Conservation (phyloP, 805 yeast genomes). For the Suhomyces sp. region DNA sequence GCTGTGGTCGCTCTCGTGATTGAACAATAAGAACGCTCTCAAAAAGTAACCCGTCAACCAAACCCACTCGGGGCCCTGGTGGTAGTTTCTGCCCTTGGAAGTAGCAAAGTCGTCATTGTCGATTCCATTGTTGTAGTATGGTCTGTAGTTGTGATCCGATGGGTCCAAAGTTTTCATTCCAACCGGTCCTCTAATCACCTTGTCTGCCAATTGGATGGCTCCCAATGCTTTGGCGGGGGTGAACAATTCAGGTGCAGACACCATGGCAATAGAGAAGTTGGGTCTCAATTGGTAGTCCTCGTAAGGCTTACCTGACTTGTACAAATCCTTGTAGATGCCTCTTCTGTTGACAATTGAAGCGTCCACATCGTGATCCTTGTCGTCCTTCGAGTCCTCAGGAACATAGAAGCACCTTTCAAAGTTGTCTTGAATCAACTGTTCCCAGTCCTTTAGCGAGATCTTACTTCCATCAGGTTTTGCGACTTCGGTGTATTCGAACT, state of each 20-base stretch:
- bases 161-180: conserved; percentile 95
- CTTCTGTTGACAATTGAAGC: conserved; percentile 72
- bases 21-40: conserved; percentile 66
- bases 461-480: conserved; percentile 53
- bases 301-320: conserved; percentile 75
- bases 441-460: conserved; percentile 69
- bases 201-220: conserved; percentile 74
- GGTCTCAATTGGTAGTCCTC: conserved; percentile 94
- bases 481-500: conserved; percentile 59
- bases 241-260: conserved; percentile 93
- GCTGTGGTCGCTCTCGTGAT: conserved; percentile 35
- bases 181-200: conserved; percentile 75
- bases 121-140: conserved; percentile 76
- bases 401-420: conserved; percentile 80
- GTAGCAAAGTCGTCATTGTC: conserved; percentile 89
- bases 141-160: conserved; percentile 85
- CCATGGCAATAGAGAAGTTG: conserved; percentile 88
- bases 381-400: conserved; percentile 65
- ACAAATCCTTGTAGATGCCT: conserved; percentile 91
- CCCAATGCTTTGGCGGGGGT: conserved; percentile 53
- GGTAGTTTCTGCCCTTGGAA: conserved; percentile 92
- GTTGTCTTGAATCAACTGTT: conserved; percentile 59
- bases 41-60: conserved; percentile 89
- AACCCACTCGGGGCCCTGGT: conserved; percentile 99
- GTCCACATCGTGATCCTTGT: conserved; percentile 59